Evolutionary conservation across 768 basidiomycete species (phyloP).

Genomic region (Pulveroboletus sp.): DNA sequence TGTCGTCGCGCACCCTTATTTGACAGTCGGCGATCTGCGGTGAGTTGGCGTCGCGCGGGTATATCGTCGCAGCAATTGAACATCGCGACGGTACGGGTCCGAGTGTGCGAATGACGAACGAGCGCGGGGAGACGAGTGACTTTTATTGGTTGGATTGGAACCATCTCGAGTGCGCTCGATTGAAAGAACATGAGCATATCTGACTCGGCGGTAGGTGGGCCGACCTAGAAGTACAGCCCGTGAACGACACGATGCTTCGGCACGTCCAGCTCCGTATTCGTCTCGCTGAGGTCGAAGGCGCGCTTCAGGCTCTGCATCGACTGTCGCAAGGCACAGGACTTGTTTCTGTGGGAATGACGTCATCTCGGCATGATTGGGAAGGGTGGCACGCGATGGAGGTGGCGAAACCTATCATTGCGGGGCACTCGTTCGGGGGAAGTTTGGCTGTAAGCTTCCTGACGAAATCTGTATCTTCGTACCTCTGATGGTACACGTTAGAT

Average conservation of each 20-base stretch:
- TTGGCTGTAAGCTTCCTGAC: slow-evolving; percentile 20
- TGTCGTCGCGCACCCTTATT: background rate
- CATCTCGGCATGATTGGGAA: slow-evolving; percentile 14
- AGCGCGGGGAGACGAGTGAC: slow-evolving; percentile 22
- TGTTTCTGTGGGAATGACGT: background rate
- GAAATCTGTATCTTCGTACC: background rate
- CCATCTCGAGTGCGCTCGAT: slow-evolving; percentile 23
- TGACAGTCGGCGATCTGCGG: slow-evolving; percentile 37
- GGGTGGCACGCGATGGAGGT: slow-evolving; percentile 19
- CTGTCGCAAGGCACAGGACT: background rate
- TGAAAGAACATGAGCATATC: background rate
- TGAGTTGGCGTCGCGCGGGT: slow-evolving; percentile 42
- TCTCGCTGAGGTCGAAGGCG: slow-evolving; percentile 35
- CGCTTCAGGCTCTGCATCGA: slow-evolving; percentile 19
- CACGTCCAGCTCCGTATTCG: slow-evolving; percentile 35
- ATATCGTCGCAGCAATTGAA: slow-evolving; percentile 43
- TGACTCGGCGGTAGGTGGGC: slow-evolving; percentile 21
- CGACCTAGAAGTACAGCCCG: slow-evolving; percentile 30
- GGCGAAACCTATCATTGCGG: slow-evolving; percentile 25
- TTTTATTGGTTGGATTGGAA: slow-evolving; percentile 33
- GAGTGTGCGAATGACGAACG: slow-evolving; percentile 20
- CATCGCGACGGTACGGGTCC: slow-evolving; percentile 48
- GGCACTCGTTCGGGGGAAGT: slow-evolving; percentile 33
- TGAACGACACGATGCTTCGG: slow-evolving; percentile 30
- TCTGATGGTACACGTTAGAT: slow-evolving; percentile 13